Evolutionary conservation across 768 basidiomycete species (phyloP).

Genomic region (Amanita fuliginea): DNA sequence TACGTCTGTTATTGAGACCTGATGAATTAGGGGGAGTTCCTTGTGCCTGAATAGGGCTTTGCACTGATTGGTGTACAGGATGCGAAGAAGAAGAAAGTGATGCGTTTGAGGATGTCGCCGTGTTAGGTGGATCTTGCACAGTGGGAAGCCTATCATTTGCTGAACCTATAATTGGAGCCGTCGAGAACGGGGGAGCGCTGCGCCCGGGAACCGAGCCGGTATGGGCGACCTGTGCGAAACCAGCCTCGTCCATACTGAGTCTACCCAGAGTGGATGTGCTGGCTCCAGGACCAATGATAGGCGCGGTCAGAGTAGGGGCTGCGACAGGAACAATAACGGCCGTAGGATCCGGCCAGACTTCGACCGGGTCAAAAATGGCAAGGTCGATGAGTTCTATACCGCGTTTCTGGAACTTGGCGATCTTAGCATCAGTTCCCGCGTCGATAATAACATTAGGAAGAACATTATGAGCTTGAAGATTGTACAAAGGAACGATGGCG

Average conservation of each 20-base stretch:
- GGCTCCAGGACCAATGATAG: background rate
- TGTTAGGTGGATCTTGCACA: conserved; percentile 5
- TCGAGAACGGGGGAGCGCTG: background rate
- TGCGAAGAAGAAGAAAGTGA: conserved; percentile 16
- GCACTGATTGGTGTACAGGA: background rate
- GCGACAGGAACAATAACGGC: background rate
- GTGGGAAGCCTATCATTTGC: conserved; percentile 11
- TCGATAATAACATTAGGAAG: conserved; percentile 80
- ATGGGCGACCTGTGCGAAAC: conserved; percentile 4
- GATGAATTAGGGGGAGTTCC: conserved; percentile 9
- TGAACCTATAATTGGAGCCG: background rate
- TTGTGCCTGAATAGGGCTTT: background rate
- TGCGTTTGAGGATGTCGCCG: conserved; percentile 17
- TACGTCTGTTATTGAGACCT: conserved; percentile 25
- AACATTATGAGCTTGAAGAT: conserved; percentile 80
- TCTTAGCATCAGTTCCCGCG: conserved; percentile 80
- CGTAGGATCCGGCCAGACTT: conserved; percentile 45
- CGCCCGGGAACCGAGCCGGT: background rate
- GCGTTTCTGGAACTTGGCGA: conserved; percentile 64
- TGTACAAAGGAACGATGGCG: conserved; percentile 78
- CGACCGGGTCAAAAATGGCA: conserved; percentile 70
- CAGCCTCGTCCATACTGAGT: conserved; percentile 20
- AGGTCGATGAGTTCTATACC: conserved; percentile 73
- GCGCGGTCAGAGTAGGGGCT: background rate
- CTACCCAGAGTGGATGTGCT: conserved; percentile 7